These are phyloP conservation scores for Fragaria vesca DNA, from an alignment of 306 rosid genomes.

Conservation along the genomic window DNA sequence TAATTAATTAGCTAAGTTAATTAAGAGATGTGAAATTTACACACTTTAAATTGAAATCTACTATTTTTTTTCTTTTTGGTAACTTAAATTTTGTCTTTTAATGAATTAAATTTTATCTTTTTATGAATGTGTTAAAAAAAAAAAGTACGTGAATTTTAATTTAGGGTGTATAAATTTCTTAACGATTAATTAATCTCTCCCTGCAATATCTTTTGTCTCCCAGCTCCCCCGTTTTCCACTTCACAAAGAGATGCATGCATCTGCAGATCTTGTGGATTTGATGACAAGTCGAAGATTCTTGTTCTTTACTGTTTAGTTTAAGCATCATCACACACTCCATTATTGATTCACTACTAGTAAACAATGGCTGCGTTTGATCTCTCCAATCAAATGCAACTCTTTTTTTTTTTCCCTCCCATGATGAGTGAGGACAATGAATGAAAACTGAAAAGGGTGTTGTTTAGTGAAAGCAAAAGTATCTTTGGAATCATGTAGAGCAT, in stretches of 20 bases:
- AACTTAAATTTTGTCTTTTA: no score
- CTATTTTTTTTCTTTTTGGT: no score
- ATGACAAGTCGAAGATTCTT: background rate
- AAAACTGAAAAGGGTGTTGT: no score
- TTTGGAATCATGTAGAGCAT: background rate
- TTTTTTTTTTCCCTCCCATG: background rate
- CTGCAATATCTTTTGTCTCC: no score
- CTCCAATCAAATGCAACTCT: background rate
- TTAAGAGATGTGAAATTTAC: background rate
- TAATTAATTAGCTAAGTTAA: background rate
- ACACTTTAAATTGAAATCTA: no score
- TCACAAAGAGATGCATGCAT: background rate
- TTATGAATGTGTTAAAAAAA: no score
- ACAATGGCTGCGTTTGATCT: background rate
- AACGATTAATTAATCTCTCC: background rate
- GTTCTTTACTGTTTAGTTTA: background rate
- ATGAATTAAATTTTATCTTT: no score
- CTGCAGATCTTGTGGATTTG: background rate
- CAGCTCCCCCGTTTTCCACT: background rate
- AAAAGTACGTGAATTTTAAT: no score
- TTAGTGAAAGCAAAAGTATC: background rate
- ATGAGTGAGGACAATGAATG: background rate
- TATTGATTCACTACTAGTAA: background rate
- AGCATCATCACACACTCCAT: slow-evolving; percentile 1
- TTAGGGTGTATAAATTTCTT: no score